A percentile compares a stretch with the other conserved stretches of the same genome.
Conservation (phyloP, 1,139 yeast genomes). For the Hanseniaspora uvarum region DNA sequence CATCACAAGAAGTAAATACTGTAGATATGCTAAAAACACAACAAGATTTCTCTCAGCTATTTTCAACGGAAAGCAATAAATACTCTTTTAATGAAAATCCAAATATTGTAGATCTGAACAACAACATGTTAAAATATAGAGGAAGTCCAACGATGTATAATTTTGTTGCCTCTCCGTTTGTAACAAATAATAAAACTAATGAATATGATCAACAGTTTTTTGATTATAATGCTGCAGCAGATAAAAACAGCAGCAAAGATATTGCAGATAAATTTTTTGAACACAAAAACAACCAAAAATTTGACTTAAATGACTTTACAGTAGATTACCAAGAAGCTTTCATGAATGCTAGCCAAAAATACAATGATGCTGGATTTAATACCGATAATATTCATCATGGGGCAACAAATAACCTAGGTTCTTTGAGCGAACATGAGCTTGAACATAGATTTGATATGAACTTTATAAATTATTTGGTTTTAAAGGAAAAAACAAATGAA, state of each 20-base stretch:
- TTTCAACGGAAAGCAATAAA: background rate
- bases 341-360: background rate
- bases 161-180: background rate
- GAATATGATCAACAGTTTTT: background rate
- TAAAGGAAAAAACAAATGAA: constrained; percentile 4
- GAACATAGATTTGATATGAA: background rate
- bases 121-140: background rate
- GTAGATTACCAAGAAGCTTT: constrained; percentile 11
- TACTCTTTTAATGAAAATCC: background rate
- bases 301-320: background rate
- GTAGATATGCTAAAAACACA: background rate
- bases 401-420: background rate
- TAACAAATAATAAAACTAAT: background rate
- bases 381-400: background rate
- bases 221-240: background rate
- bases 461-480: background rate
- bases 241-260: background rate
- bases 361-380: background rate
- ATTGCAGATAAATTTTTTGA: background rate
- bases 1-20: background rate
- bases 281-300: background rate
- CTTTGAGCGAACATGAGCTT: background rate
- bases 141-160: background rate
- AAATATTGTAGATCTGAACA: background rate
- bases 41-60: background rate